Conservation (phyloP, 2,329 filamentous ascomycete genomes). For the Hansfordia pulvinata region DNA sequence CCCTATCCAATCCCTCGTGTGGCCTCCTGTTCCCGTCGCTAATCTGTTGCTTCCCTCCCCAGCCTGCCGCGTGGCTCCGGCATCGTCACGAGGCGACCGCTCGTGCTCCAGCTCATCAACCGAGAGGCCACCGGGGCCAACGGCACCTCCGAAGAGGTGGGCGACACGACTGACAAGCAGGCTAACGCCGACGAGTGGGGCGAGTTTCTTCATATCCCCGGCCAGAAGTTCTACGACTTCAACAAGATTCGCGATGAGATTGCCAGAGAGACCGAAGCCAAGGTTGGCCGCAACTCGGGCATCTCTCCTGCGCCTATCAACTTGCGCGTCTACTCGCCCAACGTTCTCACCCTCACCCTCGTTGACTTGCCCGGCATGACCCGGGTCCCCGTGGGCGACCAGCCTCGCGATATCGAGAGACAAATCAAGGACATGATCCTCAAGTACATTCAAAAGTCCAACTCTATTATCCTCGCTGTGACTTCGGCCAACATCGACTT, state of each 20-base stretch:
- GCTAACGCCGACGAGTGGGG: constrained; percentile 95
- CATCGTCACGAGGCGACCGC: constrained; percentile 90
- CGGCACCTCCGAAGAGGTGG: constrained; percentile 54
- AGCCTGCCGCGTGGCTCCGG: constrained; percentile 94
- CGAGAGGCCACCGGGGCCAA: constrained; percentile 57
- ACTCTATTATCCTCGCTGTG: constrained; percentile 93
- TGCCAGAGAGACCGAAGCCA: constrained; percentile 86
- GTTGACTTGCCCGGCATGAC: constrained; percentile 95
- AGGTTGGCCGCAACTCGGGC: constrained; percentile 90
- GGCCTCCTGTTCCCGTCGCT: constrained; percentile 6
- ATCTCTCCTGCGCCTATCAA: constrained; percentile 97
- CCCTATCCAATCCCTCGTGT: neutral
- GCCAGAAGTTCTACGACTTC: constrained; percentile 96
- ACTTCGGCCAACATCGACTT: constrained; percentile 95
- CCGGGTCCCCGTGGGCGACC: constrained; percentile 91
- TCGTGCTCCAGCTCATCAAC: constrained; percentile 97
- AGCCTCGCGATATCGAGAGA: constrained; percentile 89
- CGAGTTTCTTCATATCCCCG: constrained; percentile 95
- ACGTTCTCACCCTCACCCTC: constrained; percentile 90
- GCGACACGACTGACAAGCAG: constrained; percentile 62
- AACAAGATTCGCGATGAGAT: constrained; percentile 98
- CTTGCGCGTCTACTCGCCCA: constrained; percentile 93
- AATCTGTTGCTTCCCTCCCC: constrained; percentile 14
- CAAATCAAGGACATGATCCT: constrained; percentile 97
- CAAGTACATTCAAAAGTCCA: constrained; percentile 97